Evolutionary conservation across 345 rosid species (phyloP), one percentile per base, ranked within the genome.

Genomic region (Eutrema japonicum): DNA sequence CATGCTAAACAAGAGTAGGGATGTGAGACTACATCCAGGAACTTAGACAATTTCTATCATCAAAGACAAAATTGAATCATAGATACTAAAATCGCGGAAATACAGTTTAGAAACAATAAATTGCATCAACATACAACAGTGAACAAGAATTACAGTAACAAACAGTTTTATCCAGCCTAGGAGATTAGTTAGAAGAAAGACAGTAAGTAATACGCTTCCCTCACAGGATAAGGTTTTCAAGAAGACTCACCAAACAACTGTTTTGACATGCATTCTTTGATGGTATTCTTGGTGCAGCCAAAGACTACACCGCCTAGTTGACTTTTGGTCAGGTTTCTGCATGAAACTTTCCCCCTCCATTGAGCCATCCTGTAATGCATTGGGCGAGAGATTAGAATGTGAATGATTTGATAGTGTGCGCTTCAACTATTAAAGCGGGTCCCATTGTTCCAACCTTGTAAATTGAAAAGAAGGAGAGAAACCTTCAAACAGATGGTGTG

Each of bases 251-350:
- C 97, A 59, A 92, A 92, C 52, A 92, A 72, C 58, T 88, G 86
- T 57, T 79, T 85, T 0, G 66, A 72, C 35, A 89, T 41, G 52
- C 98, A 92, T 72, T 89, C 96, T 27, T 75, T 64, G 32, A 89
- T 63, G 32, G 91, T 88, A 50, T 6, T 48, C 10, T 85, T 77
- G 32, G 70, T 88, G 83, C 91, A 86, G 50, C 97, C 97, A 72
- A 88, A 92, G 14, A 89, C 80, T 4, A 88, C 92, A 41, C 86
- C 96, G 5, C 86, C 94, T 10, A 92, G 88, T 63, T 87, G 78
- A 48, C 62, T 64, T 78, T 83, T 83, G n/a, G 64, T 68, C 57
- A 89, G 63, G 71, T 83, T 83, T 82, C 96, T 82, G 41, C 37
- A 56, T 33, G 77, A 46, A 29, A 32, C 16, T 0, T 67, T 41